Percentiles rank a stretch among this genome's conserved stretches.
phyloP scores from a whole-genome alignment of 2,329 filamentous ascomycete genomes.

The Harringtonia lauricola region DNA sequence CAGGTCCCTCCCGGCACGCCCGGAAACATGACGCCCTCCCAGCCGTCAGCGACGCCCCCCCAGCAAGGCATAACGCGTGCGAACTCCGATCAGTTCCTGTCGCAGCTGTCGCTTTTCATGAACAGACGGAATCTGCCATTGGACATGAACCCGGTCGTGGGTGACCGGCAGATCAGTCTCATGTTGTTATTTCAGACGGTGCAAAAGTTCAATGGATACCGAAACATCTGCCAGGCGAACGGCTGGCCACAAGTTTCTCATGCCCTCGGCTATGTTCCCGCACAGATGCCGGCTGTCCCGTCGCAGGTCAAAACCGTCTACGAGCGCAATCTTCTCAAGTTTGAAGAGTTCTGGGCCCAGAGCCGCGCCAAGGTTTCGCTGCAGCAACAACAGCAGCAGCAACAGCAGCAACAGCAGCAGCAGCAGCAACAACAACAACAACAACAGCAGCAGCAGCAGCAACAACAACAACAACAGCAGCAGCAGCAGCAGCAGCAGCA shows the following conservation, averaged over 20 bases:
- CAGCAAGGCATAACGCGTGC: conserved; percentile 19
- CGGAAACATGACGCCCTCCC: conserved; percentile 16
- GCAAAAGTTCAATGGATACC: conserved; percentile 66
- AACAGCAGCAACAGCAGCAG: conserved; percentile 7
- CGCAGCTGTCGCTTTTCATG: conserved; percentile 71
- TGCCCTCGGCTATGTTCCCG: conserved; percentile 9
- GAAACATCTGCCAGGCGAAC: conserved; percentile 57
- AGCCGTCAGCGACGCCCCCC: conserved; percentile 23
- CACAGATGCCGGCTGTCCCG: conserved; percentile 54
- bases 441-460: conserved; percentile 28
- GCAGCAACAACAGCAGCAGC: conserved; percentile 18
- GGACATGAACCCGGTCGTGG: conserved; percentile 62
- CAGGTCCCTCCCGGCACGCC: conserved; percentile 35
- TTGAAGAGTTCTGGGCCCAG: conserved; percentile 60
- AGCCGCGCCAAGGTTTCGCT: conserved; percentile 41
- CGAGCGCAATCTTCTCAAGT: conserved; percentile 62
- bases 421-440: conserved; percentile 22
- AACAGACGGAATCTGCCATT: conserved; percentile 59
- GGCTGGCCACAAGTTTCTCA: conserved; percentile 37
- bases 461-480: conserved; percentile 26
- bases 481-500: conserved; percentile 21
- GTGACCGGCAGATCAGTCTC: conserved; percentile 63
- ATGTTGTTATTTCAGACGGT: conserved; percentile 70
- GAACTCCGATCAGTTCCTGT: conserved; percentile 61
- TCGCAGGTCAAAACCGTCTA: conserved; percentile 64